phyloP scores from a whole-genome alignment of 345 rosid genomes.

The Citrus cavaleriei region DNA sequence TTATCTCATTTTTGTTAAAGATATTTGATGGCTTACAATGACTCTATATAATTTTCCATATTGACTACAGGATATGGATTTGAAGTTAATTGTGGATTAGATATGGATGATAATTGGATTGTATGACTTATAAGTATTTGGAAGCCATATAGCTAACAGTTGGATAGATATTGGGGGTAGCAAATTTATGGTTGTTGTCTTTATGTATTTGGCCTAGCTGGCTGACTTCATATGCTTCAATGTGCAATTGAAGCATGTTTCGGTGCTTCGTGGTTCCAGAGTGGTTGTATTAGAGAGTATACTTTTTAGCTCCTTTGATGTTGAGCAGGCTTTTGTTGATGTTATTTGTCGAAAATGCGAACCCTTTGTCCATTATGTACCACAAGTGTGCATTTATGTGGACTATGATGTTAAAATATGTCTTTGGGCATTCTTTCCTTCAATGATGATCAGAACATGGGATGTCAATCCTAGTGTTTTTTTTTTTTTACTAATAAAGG shows the following conservation, averaged over 20 bases:
- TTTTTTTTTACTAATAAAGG: not conserved
- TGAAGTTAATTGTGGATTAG: constrained; percentile 28
- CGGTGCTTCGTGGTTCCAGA: not conserved
- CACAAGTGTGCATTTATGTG: not conserved
- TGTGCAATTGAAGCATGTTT: not conserved
- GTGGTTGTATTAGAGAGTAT: not conserved
- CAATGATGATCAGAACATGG: not conserved
- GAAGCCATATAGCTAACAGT: constrained; percentile 1
- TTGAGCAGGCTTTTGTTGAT: not conserved
- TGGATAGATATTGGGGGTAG: constrained; percentile 14
- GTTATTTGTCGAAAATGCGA: not conserved
- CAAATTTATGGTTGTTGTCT: not conserved
- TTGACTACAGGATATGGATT: constrained; percentile 28
- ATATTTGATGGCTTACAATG: constrained; percentile 29
- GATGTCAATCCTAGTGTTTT: not conserved
- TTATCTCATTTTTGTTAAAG: not conserved
- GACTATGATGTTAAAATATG: not conserved
- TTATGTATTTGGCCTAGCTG: not conserved
- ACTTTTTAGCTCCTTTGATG: not conserved
- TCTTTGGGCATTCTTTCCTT: not conserved
- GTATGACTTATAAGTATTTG: constrained; percentile 1
- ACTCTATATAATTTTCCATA: not conserved
- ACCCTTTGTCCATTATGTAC: not conserved
- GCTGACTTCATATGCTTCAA: constrained; percentile 7
- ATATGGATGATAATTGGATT: constrained; percentile 27